Evolutionary conservation across 345 rosid genomes (phyloP), one percentile per base, ranked within the genome.

Genomic region (Sisymbrium irio): DNA sequence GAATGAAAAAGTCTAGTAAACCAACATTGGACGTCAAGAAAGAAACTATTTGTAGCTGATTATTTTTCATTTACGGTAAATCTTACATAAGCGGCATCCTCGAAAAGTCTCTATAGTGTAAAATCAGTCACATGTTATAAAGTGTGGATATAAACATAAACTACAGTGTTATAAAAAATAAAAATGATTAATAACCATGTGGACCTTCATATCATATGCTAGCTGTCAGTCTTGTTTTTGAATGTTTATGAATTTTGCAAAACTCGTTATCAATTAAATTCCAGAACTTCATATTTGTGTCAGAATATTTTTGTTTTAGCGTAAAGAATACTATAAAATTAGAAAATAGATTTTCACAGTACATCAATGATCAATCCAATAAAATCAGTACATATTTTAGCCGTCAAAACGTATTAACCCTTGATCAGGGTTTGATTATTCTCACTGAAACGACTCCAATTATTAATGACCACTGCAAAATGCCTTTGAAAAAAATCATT

Each of bases 81-180:
- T 56, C 51, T 73, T 73, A 55, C 49, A 73, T 64, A 44, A 55
- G 58, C 65, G 65, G 71, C 59, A 56, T 56, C 40, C 41, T 73
- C 50, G 32, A 45, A 7, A 65, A 64, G 25, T 12, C 53, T 14
- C n/a, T 25, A n/a, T n/a, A 54, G n/a, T 63, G 37, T 33, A 72
- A 53, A 33, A 42, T 64, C 37, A 20, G 57, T 73, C 77, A 73
- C 71, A 73, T 73, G 72, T 45, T 19, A 4, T 36, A 65, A 35
- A 64, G 20, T 54, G 0, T 64, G 10, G 36, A 36, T 63, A 55
- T 62, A 27, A 17, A 51, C 20, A 63, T 35, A 28, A 49, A 36
- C 41, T 37, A 61, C n/a, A 53, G 25, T 72, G 35, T 5, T 22
- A 42, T 7, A 49, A 10, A 9, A 8, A 3, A 28, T 22, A 56